Evolutionary conservation across 192 early-diverging fungal genomes (phyloP).

Genomic region (Coemansia sp.): DNA sequence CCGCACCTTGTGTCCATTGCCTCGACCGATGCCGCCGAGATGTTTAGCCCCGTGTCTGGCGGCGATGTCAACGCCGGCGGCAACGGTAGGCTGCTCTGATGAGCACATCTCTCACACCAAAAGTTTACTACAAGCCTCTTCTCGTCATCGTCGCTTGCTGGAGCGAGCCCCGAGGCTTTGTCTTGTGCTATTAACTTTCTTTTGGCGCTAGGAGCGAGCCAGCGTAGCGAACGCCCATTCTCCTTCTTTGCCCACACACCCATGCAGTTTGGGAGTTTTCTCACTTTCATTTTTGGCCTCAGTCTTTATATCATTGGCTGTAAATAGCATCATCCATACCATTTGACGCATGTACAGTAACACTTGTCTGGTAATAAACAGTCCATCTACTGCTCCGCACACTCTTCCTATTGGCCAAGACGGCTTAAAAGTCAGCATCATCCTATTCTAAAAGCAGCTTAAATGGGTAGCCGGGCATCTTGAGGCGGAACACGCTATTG

Average conservation of each 20-base stretch:
- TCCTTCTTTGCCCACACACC: background rate
- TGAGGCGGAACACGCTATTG: slow-evolving; percentile 53
- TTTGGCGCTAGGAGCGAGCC: background rate
- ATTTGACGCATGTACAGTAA: background rate
- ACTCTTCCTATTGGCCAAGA: background rate
- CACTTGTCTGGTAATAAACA: background rate
- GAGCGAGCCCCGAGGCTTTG: background rate
- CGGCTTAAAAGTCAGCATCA: background rate
- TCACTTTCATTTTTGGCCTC: background rate
- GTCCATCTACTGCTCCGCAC: background rate
- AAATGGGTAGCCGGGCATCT: slow-evolving; percentile 50
- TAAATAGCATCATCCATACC: background rate
- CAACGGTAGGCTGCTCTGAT: slow-evolving; percentile 10
- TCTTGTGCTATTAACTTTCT: slow-evolving; percentile 1
- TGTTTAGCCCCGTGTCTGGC: background rate
- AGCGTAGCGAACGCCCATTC: too few relatives aligned
- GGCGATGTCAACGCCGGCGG: background rate
- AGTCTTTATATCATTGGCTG: background rate
- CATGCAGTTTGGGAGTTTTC: background rate
- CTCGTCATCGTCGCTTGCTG: background rate
- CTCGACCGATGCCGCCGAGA: background rate
- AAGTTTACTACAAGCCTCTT: background rate
- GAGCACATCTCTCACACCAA: slow-evolving; percentile 4
- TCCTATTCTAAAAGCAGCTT: slow-evolving; percentile 39
- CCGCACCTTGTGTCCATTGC: background rate